Percentiles rank a stretch among this genome's conserved stretches.
Evolutionary conservation across 1,284 basidiomycete genomes (phyloP).

Genomic region (Tilletia walkeri): DNA sequence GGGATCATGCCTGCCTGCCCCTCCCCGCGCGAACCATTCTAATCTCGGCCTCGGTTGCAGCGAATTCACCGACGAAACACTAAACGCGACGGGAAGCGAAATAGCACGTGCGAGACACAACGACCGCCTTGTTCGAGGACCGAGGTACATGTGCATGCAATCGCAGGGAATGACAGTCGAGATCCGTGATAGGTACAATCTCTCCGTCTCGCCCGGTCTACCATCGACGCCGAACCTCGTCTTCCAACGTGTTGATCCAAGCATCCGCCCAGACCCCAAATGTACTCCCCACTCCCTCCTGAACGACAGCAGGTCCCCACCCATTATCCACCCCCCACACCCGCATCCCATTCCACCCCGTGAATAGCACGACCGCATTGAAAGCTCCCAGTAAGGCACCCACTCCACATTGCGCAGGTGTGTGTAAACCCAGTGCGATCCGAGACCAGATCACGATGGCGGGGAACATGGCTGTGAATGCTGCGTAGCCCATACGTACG

Average conservation of each 20-base stretch:
- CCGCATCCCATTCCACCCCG: conserved; percentile 9
- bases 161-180: no score
- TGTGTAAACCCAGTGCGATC: conserved; percentile 25
- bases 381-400: conserved; percentile 19
- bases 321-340: background rate
- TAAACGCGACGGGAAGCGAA: no score
- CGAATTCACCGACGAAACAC: no score
- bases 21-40: no score
- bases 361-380: background rate
- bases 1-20: no score
- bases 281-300: background rate
- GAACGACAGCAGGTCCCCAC: background rate
- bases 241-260: background rate
- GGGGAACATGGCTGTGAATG: conserved; percentile 7
- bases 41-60: no score
- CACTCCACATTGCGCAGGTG: conserved; percentile 19
- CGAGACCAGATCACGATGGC: conserved; percentile 27
- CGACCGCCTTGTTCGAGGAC: no score
- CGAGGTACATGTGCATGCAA: no score
- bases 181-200: no score
- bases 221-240: background rate
- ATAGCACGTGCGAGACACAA: no score
- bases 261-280: background rate
- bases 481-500: background rate
- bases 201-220: background rate